These are phyloP conservation scores for Cyanodermella asteris DNA, from an alignment of 2,329 filamentous ascomycete species.

Conservation along the genomic window DNA sequence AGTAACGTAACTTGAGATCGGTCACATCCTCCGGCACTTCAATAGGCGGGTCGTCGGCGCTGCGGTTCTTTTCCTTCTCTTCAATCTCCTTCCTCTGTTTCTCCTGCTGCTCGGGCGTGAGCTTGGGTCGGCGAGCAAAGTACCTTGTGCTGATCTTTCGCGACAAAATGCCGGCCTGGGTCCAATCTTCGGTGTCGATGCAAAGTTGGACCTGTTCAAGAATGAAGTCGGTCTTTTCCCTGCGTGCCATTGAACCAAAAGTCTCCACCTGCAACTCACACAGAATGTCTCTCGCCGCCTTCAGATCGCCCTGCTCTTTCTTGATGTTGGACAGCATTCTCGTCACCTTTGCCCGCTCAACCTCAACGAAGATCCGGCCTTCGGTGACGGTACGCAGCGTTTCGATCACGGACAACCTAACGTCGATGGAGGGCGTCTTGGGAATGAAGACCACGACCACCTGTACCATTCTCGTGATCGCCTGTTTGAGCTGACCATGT, in stretches of 20 bases:
- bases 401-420: conserved; percentile 84
- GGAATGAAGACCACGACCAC: conserved; percentile 82
- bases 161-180: conserved; percentile 76
- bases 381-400: conserved; percentile 90
- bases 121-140: conserved; percentile 74
- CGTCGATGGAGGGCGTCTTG: conserved; percentile 62
- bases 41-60: conserved; percentile 53
- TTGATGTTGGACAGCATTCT: conserved; percentile 94
- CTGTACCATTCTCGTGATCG: conserved; percentile 97
- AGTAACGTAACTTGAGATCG: conserved; percentile 85
- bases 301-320: conserved; percentile 81
- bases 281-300: conserved; percentile 72
- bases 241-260: conserved; percentile 89
- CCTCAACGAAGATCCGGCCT: conserved; percentile 94
- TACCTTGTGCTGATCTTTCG: conserved; percentile 95
- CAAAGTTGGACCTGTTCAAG: conserved; percentile 83
- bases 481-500: conserved; percentile 98
- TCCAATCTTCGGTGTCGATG: conserved; percentile 92
- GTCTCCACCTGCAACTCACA: conserved; percentile 98
- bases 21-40: conserved; percentile 77
- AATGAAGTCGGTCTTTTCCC: conserved; percentile 98
- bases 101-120: conserved; percentile 69
- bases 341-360: conserved; percentile 87
- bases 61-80: conserved; percentile 62
- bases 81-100: conserved; percentile 73